Base-by-base conservation (phyloP, 2,329 filamentous ascomycete species). In the Davidsoniella neocaledoniae region DNA sequence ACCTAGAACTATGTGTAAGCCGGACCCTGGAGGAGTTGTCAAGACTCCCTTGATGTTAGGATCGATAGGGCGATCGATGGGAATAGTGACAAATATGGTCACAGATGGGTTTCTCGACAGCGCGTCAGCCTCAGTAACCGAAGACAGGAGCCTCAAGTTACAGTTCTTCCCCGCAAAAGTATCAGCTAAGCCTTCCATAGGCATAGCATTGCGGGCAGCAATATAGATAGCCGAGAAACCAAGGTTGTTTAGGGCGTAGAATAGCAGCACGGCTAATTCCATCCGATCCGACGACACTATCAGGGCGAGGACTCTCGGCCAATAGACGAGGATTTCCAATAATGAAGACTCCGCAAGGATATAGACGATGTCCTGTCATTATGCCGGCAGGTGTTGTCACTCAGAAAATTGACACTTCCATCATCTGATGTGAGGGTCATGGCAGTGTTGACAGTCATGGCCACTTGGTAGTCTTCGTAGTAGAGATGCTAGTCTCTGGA, bases 371-470 rank as follows among this genome's bases (percentile, higher is more conserved):
- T 91, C 91, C 59, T 79, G 75, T 83, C 87, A 98, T 2, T 21
- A 21, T 21, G 21, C 21, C 21, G 21, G 68, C 98, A 91, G 10
- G 91, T 98, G 65, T 98, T 98, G 62, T 88, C 84, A 41, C 91
- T 91, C 14, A 84, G 63, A 3, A 96, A 43, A 12, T 47, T 37
- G 25, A 46, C 43, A 3, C 21, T 10, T 16, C 23, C 10, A 10
- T 29, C 37, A 41, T 25, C 66, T 61, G 61, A 60, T 12, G 45
- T 47, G 29, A 46, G 44, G 2, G 76, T 60, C 0, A 94, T 77
- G 58, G 98, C 82, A 16, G 91, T 98, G 67, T 98, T 98, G 55
- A 96, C 83, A 2, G 91, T 95, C 87, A 98, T 98, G 21, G 91
- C 91, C 10, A 98, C 87, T 53, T 91, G 83, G 63, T 98, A 91